These are phyloP conservation scores for Sonneratia caseolaris DNA, from an alignment of 345 rosid species.

Conservation along the genomic window DNA sequence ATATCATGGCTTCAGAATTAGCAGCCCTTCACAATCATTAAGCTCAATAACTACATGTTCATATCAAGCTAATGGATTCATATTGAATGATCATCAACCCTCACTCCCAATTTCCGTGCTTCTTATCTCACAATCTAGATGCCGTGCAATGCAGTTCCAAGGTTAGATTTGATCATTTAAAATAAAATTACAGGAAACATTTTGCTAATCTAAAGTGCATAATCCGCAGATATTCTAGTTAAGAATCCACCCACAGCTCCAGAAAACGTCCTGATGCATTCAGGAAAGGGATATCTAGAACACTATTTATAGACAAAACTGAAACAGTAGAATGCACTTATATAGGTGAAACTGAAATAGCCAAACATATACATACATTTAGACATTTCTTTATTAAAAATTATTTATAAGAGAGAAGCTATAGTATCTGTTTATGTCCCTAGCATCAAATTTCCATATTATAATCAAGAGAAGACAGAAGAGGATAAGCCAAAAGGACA, in stretches of 20 bases:
- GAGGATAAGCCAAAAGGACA: slow-evolving; percentile 13
- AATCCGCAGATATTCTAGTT: background rate
- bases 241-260: background rate
- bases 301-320: background rate
- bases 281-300: background rate
- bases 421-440: background rate
- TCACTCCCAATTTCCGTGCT: background rate
- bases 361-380: background rate
- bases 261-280: background rate
- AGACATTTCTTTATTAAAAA: background rate
- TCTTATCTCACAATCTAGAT: background rate
- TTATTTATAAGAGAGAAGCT: background rate
- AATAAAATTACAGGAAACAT: background rate
- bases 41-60: background rate
- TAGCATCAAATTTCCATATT: background rate
- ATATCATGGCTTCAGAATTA: background rate
- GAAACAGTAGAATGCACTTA: background rate
- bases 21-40: background rate
- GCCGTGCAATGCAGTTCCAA: background rate
- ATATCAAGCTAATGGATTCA: background rate
- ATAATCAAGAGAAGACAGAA: background rate
- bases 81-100: background rate
- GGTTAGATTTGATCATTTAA: background rate
- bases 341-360: background rate
- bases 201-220: background rate